Conservation (phyloP, 2,329 filamentous ascomycete species). For the Stemphylium vesicarium region DNA sequence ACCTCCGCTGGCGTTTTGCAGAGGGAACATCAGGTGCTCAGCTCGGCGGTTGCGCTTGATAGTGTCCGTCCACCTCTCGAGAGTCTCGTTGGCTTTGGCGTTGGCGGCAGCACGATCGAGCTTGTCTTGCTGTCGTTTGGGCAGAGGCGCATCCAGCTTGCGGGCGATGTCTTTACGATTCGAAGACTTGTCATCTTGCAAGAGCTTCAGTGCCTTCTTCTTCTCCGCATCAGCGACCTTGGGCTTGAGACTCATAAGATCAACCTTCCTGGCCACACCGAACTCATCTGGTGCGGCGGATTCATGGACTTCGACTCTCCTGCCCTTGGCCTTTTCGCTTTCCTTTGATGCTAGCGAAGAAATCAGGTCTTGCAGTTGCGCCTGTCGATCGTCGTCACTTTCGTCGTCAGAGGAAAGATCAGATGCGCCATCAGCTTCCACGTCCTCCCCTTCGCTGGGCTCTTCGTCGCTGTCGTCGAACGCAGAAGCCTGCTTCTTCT, state of each 20-base stretch:
- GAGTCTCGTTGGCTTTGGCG: constrained; percentile 87
- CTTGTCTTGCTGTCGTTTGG: constrained; percentile 84
- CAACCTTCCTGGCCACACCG: constrained; percentile 70
- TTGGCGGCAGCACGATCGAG: constrained; percentile 83
- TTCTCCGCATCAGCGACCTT: constrained; percentile 75
- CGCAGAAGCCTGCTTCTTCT: constrained; percentile 49
- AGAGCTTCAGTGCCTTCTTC: constrained; percentile 79
- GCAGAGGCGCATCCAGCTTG: constrained; percentile 81
- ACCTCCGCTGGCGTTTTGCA: constrained; percentile 72
- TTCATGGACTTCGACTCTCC: constrained; percentile 59
- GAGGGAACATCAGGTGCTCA: constrained; percentile 87
- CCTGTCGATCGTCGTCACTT: constrained; percentile 59
- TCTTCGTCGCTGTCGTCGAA: constrained; percentile 61
- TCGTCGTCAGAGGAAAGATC: constrained; percentile 57
- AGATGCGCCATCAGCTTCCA: constrained; percentile 56
- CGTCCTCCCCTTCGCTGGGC: constrained; percentile 56
- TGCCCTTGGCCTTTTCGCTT: constrained; percentile 41
- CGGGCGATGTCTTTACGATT: constrained; percentile 63
- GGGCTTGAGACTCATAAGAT: constrained; percentile 75
- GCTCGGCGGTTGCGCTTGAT: constrained; percentile 92
- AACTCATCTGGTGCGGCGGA: constrained; percentile 67
- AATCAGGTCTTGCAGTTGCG: constrained; percentile 72
- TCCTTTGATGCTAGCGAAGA: constrained; percentile 63
- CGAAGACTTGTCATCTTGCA: constrained; percentile 68
- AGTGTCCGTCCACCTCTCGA: constrained; percentile 91